A percentile compares a stretch with the other conserved stretches of the same genome.
phyloP scores from a whole-genome alignment of 768 basidiomycete species.

The Fibroporia radiculosa region DNA sequence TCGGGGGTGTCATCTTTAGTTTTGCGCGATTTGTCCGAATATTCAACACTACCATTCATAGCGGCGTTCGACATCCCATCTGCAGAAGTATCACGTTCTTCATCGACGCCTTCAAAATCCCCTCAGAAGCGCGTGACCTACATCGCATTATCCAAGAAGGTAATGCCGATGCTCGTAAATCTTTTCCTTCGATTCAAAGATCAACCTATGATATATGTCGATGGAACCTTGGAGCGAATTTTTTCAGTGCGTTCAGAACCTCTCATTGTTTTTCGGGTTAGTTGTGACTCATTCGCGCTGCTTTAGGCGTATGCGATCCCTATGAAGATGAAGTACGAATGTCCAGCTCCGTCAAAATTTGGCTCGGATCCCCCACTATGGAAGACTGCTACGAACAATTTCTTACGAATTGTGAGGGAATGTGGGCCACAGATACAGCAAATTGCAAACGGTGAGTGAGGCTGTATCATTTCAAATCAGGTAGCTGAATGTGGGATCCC shows the following conservation, averaged over 20 bases:
- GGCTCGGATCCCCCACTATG: conserved; percentile 85
- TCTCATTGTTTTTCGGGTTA: neutral
- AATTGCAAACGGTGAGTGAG: conserved; percentile 39
- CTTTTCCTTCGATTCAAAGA: conserved; percentile 64
- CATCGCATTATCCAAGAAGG: conserved; percentile 81
- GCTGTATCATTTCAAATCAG: neutral
- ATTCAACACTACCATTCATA: conserved; percentile 78
- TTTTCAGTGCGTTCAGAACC: conserved; percentile 46
- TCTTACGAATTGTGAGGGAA: conserved; percentile 67
- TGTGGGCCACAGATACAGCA: conserved; percentile 44
- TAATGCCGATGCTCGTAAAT: conserved; percentile 79
- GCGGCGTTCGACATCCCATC: conserved; percentile 59
- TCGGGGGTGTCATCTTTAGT: conserved; percentile 63
- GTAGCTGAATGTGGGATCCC: neutral
- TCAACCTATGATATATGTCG: conserved; percentile 53
- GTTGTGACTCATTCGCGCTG: neutral
- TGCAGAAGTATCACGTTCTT: conserved; percentile 1
- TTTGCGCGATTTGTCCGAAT: conserved; percentile 80
- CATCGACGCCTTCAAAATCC: conserved; percentile 6
- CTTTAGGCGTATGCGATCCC: conserved; percentile 60
- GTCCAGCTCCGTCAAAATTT: conserved; percentile 81
- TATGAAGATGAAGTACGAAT: conserved; percentile 91
- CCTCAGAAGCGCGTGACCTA: conserved; percentile 70
- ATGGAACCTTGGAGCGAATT: conserved; percentile 82
- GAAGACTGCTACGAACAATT: conserved; percentile 88